Evolutionary conservation across 2,329 filamentous ascomycete species (phyloP), one percentile per base, ranked within the genome.

Genomic region (Trichoderma citrinoviride): DNA sequence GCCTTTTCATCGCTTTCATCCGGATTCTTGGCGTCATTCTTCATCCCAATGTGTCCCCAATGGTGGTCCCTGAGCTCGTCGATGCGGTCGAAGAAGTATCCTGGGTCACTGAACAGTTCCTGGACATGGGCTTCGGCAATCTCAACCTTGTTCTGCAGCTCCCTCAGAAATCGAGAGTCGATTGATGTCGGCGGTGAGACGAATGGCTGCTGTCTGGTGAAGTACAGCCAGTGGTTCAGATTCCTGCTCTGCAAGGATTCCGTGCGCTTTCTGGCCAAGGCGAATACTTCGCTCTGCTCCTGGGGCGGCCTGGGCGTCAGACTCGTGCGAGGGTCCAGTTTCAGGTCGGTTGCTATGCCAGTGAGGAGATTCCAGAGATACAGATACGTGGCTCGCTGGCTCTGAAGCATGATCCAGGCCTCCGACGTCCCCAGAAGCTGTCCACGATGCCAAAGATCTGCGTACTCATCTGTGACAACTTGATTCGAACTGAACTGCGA

Each of bases 351-450:
- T 29, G 52, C 29, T 46, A 29, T 12, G 12, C 2, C 29, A 29
- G 29, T 33, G 7, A 63, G 52, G 5, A 47, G 46, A 37, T 8
- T 54, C 40, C 54, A 46, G n/a, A 46, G 40, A 19, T 46, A 44
- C n/a, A 46, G 23, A n/a, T 61, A 61, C 14, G 21, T 50, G 10
- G 29, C 43, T 41, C 57, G 25, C 44, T 61, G 57, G 19, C 44
- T 19, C 40, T 61, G 57, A 29, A 61, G 29, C 29, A 61, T 52
- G 15, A 61, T 21, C 57, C 57, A 61, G 10, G 57, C 57, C 17
- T 61, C 57, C 5, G 57, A 29, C 17, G 57, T 19, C 21, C 44
- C 57, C n/a, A 49, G 52, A 5, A 61, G 33, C 17, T 50, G 57
- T 12, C 57, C 57, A 25, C 21, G 44, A n/a, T 61, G 44, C 19